These are phyloP conservation scores for Pilatotrama ljubarskyi DNA, from an alignment of 768 basidiomycete species.

Conservation along the genomic window DNA sequence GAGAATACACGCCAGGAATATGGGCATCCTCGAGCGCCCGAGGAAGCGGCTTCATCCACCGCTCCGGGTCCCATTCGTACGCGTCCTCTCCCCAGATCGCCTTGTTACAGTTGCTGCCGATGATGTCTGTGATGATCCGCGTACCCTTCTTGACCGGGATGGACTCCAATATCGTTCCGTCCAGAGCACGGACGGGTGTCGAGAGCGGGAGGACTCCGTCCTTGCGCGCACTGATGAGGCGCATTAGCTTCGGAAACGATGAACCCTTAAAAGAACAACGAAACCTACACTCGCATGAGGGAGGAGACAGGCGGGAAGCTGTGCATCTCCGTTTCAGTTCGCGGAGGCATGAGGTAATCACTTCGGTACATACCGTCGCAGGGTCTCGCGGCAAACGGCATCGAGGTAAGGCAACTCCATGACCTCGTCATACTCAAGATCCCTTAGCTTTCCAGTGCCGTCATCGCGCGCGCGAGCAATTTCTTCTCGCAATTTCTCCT, in stretches of 20 bases:
- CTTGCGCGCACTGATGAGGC: neutral
- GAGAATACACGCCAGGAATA: conserved; percentile 15
- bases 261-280: neutral
- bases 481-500: conserved; percentile 34
- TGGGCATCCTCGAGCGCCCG: conserved; percentile 4
- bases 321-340: too few relatives aligned
- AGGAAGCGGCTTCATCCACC: conserved; percentile 15
- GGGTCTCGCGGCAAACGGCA: conserved; percentile 56
- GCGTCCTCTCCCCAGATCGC: conserved; percentile 41
- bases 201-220: conserved; percentile 62
- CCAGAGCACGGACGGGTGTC: conserved; percentile 41
- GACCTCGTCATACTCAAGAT: conserved; percentile 26
- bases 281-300: conserved; percentile 1
- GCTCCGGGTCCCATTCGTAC: conserved; percentile 48
- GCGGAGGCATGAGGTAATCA: too few relatives aligned
- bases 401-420: conserved; percentile 60
- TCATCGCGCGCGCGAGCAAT: conserved; percentile 20
- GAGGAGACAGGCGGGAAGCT: conserved; percentile 1
- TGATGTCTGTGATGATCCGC: conserved; percentile 41
- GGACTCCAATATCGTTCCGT: conserved; percentile 38
- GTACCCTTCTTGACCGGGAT: conserved; percentile 49
- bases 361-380: conserved; percentile 35
- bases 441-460: conserved; percentile 31
- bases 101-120: conserved; percentile 48
- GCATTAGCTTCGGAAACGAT: neutral